Evolutionary conservation across 768 basidiomycete genomes (phyloP), one percentile per base, ranked within the genome.

Genomic region (Rhizopogon salebrosus): DNA sequence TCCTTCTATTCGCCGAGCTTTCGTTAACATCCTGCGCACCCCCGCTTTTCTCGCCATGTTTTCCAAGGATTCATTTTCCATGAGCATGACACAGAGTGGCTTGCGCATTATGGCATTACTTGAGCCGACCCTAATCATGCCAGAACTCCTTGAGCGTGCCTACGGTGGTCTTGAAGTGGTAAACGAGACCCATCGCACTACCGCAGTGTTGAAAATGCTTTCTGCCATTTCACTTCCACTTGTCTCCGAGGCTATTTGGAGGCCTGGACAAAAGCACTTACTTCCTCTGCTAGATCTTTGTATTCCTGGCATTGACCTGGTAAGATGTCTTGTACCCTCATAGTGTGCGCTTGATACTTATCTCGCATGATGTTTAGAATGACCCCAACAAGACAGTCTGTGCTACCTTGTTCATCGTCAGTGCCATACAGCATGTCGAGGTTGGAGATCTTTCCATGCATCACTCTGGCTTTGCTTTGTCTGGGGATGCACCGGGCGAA

Each of bases 161-260:
- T 93, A 95, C 57, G 80, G 88, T 35, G 93, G 93, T 0, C 73
- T 98, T n/a, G 93, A 97, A 64, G 85, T 87, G 10, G 80, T 98
- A 16, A 94, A 95, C 57, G 95, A 98, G 75, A 98, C 95, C 0
- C 92, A 97, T 65, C 76, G 95, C 37, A 97, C 95, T 4, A 93
- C 92, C 2, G 90, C 95, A 1, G 91, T 92, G 9, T 75, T 98
- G 41, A 90, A 87, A 48, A 88, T 89, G 66, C 78, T 98, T 26
- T 80, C 88, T 18, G 85, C 83, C 2, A 82, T 94, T 24, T 75
- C 90, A 16, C 77, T 85, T 4, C 85, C 92, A 9, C 69, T 98
- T 16, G 80, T 89, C 3, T 84, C 83, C 3, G 89, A 94, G 62
- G 80, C 73, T 23, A 63, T 88, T 26, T 97, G 92, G 86, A 74